These are phyloP conservation scores for Mycena epipterygia DNA, from an alignment of 768 basidiomycete genomes.

Conservation along the genomic window DNA sequence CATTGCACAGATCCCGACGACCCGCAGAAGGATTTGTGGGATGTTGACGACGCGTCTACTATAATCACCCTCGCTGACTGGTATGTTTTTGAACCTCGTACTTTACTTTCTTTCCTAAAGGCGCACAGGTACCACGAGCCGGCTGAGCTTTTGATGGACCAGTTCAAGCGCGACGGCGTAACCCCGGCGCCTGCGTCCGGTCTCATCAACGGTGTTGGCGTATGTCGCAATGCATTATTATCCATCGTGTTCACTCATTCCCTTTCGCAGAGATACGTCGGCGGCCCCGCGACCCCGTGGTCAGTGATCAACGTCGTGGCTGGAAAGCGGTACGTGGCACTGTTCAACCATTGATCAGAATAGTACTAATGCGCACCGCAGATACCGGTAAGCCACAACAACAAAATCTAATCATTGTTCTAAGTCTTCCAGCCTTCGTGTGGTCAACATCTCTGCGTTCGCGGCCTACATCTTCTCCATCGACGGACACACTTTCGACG, in stretches of 20 bases:
- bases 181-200: slow-evolving; percentile 37
- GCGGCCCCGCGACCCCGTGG: slow-evolving; percentile 49
- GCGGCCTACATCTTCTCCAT: slow-evolving; percentile 42
- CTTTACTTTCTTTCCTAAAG: slow-evolving; percentile 17
- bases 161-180: slow-evolving; percentile 37
- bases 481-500: slow-evolving; percentile 46
- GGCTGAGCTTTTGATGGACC: slow-evolving; percentile 32
- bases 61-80: slow-evolving; percentile 47
- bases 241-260: slow-evolving; percentile 52
- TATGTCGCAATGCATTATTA: background rate
- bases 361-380: background rate
- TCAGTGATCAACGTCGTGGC: slow-evolving; percentile 50
- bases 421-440: slow-evolving; percentile 54
- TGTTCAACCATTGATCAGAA: background rate
- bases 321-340: slow-evolving; percentile 41
- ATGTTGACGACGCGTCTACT: slow-evolving; percentile 47
- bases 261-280: slow-evolving; percentile 46
- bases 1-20: slow-evolving; percentile 42
- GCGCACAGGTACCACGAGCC: slow-evolving; percentile 18
- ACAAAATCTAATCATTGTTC: background rate
- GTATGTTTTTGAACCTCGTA: slow-evolving; percentile 30
- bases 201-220: slow-evolving; percentile 24
- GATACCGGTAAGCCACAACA: slow-evolving; percentile 42
- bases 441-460: slow-evolving; percentile 54
- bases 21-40: slow-evolving; percentile 46